Base-by-base conservation (phyloP, 495 filamentous ascomycete genomes). In the Diplogelasinospora grovesii region DNA sequence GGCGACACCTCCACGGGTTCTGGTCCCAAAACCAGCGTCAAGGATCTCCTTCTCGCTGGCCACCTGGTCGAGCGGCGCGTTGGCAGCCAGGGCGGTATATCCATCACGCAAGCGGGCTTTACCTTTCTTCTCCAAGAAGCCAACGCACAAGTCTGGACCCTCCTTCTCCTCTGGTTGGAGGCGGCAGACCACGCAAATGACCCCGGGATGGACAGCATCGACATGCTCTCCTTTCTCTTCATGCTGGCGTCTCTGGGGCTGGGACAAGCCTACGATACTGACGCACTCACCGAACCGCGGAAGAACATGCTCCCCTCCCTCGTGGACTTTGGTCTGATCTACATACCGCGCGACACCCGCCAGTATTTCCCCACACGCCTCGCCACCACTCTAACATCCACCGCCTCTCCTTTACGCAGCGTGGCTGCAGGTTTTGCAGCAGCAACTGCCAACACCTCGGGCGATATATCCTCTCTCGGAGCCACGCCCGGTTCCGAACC, bases 121-220 rank as follows among this genome's bases (percentile, higher is more conserved):
- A 85, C 85, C 1, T 98, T 98, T 48, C 73, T 98, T 8, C 68
- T 98, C 0, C 92, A 97, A 53, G 92, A 95, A 52, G 79, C 89
- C 44, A 96, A 95, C 56, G 86, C 89, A 4, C 92, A 98, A 59
- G 88, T 98, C 30, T 98, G 92, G 92, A 85, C 86, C 20, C 74
- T 98, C 18, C 70, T 98, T 5, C 83, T 98, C 24, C 81, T 95
- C 22, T 97, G 94, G 66, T 80, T 97, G 21, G 82, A 95, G 43
- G 83, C 85, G 36, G 80, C 85, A n/a, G 79, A 89, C 48, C 65
- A 68, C 27, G 7, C 37, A 18, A 21, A 32, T 10, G 42, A 23
- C 29, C 18, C 88, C 28, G 72, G 75, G 15, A 85, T 94, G 78
- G 86, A 94, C 41, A 79, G 78, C 42, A 85, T 95, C 36, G 93